Evolutionary conservation across 768 basidiomycete genomes (phyloP).

Genomic region (Boletus pseudo-olivaceus): DNA sequence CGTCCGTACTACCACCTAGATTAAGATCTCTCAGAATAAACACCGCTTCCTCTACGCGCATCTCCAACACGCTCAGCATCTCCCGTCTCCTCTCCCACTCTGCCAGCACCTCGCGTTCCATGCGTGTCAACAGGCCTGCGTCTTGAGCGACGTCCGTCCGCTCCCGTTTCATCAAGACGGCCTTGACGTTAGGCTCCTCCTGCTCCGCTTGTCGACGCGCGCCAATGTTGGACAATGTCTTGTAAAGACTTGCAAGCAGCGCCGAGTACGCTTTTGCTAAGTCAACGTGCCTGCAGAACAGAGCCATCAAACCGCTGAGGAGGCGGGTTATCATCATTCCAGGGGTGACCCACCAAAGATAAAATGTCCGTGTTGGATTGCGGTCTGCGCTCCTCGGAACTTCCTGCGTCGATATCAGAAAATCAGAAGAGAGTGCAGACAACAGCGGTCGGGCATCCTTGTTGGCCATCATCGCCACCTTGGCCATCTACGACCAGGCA

Average conservation of each 20-base stretch:
- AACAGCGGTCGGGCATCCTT: slow-evolving; percentile 83
- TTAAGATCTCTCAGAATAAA: slow-evolving; percentile 86
- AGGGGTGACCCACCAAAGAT: slow-evolving; percentile 66
- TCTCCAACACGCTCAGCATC: slow-evolving; percentile 76
- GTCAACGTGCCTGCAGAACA: slow-evolving; percentile 76
- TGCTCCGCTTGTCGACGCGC: slow-evolving; percentile 70
- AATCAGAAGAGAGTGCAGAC: slow-evolving; percentile 73
- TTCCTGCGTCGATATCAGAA: slow-evolving; percentile 87
- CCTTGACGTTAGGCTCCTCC: slow-evolving; percentile 59
- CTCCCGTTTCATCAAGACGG: slow-evolving; percentile 77
- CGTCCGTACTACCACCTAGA: slow-evolving; percentile 45
- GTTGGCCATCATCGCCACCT: slow-evolving; percentile 87
- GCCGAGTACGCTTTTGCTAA: slow-evolving; percentile 76
- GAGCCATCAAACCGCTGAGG: not conserved
- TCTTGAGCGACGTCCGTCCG: slow-evolving; percentile 82
- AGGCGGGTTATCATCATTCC: not conserved
- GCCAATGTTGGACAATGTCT: slow-evolving; percentile 84
- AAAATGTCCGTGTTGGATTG: slow-evolving; percentile 84
- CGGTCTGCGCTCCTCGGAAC: slow-evolving; percentile 89
- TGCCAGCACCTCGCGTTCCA: slow-evolving; percentile 72
- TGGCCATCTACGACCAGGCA: slow-evolving; percentile 68
- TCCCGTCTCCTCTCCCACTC: slow-evolving; percentile 74
- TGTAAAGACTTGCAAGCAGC: slow-evolving; percentile 77
- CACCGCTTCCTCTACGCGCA: slow-evolving; percentile 82
- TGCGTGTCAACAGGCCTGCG: slow-evolving; percentile 59